A percentile compares a stretch with the other conserved stretches of the same genome.
These are phyloP conservation scores for Ustilago tritici DNA, from an alignment of 1,284 basidiomycete species.

Conservation along the genomic window DNA sequence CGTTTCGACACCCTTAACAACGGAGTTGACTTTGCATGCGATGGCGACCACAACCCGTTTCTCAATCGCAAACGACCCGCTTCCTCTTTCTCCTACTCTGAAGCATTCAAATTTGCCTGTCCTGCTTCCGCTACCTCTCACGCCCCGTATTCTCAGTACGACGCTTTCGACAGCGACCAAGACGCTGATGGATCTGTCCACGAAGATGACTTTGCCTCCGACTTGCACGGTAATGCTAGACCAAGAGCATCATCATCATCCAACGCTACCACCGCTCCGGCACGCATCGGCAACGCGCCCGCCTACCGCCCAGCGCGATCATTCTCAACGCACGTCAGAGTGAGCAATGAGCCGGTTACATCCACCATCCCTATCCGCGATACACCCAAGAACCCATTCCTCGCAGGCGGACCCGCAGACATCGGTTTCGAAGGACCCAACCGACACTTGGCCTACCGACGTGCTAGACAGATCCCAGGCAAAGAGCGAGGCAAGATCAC, in stretches of 20 bases:
- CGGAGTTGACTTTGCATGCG: constrained; percentile 27
- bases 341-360: constrained; percentile 27
- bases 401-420: constrained; percentile 66
- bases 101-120: constrained; percentile 1
- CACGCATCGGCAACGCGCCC: neutral
- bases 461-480: constrained; percentile 38
- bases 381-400: constrained; percentile 63
- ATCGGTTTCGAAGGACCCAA: constrained; percentile 57
- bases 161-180: constrained; percentile 44
- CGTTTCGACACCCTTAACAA: constrained; percentile 27
- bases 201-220: constrained; percentile 4
- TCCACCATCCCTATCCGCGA: constrained; percentile 50
- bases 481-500: constrained; percentile 52
- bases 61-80: constrained; percentile 17
- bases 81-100: constrained; percentile 1
- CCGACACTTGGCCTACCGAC: constrained; percentile 28
- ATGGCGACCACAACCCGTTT: constrained; percentile 47
- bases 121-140: neutral
- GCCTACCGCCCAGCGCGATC: constrained; percentile 28
- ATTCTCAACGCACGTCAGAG: constrained; percentile 25
- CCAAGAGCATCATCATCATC: constrained; percentile 26
- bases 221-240: constrained; percentile 6
- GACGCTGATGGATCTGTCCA: constrained; percentile 39
- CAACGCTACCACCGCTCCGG: constrained; percentile 15
- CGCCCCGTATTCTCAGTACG: constrained; percentile 18